Evolutionary conservation across 2,329 filamentous ascomycete species (phyloP).

Genomic region (Esteya vermicola): DNA sequence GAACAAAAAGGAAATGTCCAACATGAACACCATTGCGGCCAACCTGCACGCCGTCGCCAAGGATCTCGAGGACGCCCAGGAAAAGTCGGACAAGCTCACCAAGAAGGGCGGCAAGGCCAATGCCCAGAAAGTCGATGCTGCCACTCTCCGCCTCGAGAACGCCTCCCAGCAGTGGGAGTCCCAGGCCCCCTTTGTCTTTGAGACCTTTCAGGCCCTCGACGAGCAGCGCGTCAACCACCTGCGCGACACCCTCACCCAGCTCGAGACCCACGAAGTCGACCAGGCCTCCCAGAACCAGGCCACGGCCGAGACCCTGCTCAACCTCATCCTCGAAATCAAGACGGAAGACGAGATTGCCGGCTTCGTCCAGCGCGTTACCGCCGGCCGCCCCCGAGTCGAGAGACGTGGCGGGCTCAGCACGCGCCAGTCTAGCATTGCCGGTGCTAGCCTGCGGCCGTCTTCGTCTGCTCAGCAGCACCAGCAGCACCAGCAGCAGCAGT

Average conservation of each 20-base stretch:
- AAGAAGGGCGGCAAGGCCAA: conserved; percentile 67
- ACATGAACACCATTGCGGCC: conserved; percentile 65
- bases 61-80: conserved; percentile 72
- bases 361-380: conserved; percentile 36
- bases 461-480: conserved; percentile 8
- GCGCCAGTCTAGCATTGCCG: conserved; percentile 25
- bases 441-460: conserved; percentile 17
- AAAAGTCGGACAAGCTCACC: conserved; percentile 70
- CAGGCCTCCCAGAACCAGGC: conserved; percentile 62
- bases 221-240: conserved; percentile 82
- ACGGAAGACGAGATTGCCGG: conserved; percentile 75
- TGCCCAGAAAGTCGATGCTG: conserved; percentile 62
- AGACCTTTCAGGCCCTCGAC: conserved; percentile 80
- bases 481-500: conserved; percentile 12
- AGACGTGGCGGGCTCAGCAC: conserved; percentile 27
- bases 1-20: conserved; percentile 61
- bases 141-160: conserved; percentile 57
- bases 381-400: conserved; percentile 28
- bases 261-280: conserved; percentile 85
- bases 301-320: conserved; percentile 66
- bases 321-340: conserved; percentile 70
- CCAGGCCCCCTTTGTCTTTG: conserved; percentile 88
- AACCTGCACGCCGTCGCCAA: conserved; percentile 72
- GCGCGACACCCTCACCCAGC: conserved; percentile 80
- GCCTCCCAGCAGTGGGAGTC: conserved; percentile 84